Percentiles rank a stretch among this genome's conserved stretches.
Evolutionary conservation across 2,329 filamentous ascomycete genomes (phyloP).

Genomic region (Venturia effusa): DNA sequence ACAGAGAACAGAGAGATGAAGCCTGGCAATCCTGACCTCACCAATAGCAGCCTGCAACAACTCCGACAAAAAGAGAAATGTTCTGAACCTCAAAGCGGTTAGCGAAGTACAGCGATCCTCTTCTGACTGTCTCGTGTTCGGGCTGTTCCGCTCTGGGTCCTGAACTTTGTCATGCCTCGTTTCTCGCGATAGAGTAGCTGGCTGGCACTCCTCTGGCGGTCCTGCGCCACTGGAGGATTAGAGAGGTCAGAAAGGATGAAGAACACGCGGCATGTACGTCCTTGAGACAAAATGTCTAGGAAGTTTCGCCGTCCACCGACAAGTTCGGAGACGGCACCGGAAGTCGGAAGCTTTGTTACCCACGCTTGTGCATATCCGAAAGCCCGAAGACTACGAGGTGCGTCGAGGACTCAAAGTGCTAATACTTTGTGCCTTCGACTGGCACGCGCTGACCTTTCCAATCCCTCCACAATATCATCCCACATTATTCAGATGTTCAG

Average conservation of each 20-base stretch:
- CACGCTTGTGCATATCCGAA: neutral
- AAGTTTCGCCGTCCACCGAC: neutral
- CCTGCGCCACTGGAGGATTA: neutral
- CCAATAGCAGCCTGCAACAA: neutral
- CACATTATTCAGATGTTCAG: neutral
- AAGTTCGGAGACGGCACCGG: neutral
- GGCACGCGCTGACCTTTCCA: neutral
- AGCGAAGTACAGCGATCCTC: neutral
- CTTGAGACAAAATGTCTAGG: neutral
- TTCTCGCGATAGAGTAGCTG: neutral
- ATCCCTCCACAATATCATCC: neutral
- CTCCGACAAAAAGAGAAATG: neutral
- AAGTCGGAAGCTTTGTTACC: neutral
- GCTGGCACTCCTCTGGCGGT: neutral
- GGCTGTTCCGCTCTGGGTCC: neutral
- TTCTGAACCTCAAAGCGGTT: neutral
- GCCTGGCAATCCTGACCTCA: neutral
- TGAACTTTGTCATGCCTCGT: neutral
- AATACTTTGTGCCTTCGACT: neutral
- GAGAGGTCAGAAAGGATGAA: neutral
- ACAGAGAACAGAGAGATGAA: neutral
- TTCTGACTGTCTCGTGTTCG: neutral
- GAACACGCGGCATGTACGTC: neutral
- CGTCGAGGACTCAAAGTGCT: neutral
- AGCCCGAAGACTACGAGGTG: too few relatives aligned